A percentile compares a stretch with the other conserved stretches of the same genome.
Conservation (phyloP, 1,284 basidiomycete species). For the Amylostereum chailletii region DNA sequence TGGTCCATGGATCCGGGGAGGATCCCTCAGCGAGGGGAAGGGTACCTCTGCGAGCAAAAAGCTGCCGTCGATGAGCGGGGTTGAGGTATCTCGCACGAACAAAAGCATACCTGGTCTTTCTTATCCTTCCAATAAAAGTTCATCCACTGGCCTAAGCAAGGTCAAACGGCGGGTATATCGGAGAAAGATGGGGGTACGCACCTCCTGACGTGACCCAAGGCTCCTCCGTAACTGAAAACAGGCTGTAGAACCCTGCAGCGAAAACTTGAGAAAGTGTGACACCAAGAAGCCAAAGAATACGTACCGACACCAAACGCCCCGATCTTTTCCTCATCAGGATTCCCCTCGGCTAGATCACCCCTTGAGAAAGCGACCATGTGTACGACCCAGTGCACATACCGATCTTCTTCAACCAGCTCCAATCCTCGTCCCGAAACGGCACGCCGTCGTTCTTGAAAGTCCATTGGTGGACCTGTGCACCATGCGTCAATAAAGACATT, state of each 20-base stretch:
- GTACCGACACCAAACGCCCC: slow-evolving; percentile 79
- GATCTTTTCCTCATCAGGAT: slow-evolving; percentile 79
- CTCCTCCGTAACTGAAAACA: slow-evolving; percentile 85
- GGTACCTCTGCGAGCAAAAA: slow-evolving; percentile 71
- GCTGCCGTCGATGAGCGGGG: slow-evolving; percentile 25
- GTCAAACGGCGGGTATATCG: background rate
- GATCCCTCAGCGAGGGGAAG: slow-evolving; percentile 36
- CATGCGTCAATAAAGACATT: background rate
- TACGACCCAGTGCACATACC: slow-evolving; percentile 31
- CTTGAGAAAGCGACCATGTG: too few species aligned
- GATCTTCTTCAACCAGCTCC: slow-evolving; percentile 84
- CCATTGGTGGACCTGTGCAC: slow-evolving; percentile 58
- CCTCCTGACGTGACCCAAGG: slow-evolving; percentile 89
- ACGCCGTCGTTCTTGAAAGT: slow-evolving; percentile 85
- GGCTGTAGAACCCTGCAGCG: slow-evolving; percentile 61
- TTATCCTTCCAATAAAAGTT: slow-evolving; percentile 96
- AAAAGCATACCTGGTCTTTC: slow-evolving; percentile 59
- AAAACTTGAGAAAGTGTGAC: background rate
- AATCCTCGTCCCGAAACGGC: slow-evolving; percentile 76
- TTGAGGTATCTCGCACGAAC: background rate
- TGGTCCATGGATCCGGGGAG: slow-evolving; percentile 61
- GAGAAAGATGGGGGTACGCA: slow-evolving; percentile 18
- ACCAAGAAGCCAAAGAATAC: slow-evolving; percentile 15
- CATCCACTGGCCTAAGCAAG: slow-evolving; percentile 74
- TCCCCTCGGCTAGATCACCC: slow-evolving; percentile 57